Evolutionary conservation across 768 basidiomycete species (phyloP).

Genomic region (Podaxis rugospora): DNA sequence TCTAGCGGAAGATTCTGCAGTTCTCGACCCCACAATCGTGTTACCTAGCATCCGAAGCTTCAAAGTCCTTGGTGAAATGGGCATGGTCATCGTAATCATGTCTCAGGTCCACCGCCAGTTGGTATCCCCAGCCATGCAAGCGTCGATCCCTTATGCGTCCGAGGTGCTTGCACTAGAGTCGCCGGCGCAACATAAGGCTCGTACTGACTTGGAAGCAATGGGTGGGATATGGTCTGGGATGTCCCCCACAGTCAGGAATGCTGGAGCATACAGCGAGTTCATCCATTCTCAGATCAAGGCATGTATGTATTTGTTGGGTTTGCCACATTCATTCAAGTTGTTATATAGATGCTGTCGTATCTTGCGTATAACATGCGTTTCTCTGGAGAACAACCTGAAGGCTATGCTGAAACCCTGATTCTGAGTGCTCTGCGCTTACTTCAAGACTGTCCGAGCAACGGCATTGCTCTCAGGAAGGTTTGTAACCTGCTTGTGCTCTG

Average conservation of each 20-base stretch:
- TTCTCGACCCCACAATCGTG: conserved; percentile 51
- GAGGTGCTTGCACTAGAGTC: conserved; percentile 75
- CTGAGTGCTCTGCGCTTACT: conserved; percentile 80
- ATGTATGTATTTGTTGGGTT: conserved; percentile 14
- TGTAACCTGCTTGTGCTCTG: not conserved
- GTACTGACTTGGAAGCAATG: conserved; percentile 76
- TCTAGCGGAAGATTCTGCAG: conserved; percentile 61
- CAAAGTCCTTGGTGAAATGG: conserved; percentile 93
- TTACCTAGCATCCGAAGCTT: conserved; percentile 81
- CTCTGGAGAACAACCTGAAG: conserved; percentile 53
- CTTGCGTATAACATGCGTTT: conserved; percentile 83
- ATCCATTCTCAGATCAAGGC: conserved; percentile 91
- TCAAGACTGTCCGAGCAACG: conserved; percentile 89
- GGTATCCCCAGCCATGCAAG: conserved; percentile 61
- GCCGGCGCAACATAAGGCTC: conserved; percentile 73
- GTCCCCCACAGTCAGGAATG: conserved; percentile 70
- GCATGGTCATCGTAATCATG: conserved; percentile 86
- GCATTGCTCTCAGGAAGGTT: conserved; percentile 79
- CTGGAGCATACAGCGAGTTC: conserved; percentile 73
- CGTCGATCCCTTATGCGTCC: conserved; percentile 74
- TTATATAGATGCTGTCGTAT: conserved; percentile 78
- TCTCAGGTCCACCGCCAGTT: conserved; percentile 74
- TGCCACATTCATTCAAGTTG: not conserved
- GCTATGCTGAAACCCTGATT: conserved; percentile 78
- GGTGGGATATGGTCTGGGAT: conserved; percentile 82